Conservation (phyloP, 345 rosid genomes). For the Citrus maxima region DNA sequence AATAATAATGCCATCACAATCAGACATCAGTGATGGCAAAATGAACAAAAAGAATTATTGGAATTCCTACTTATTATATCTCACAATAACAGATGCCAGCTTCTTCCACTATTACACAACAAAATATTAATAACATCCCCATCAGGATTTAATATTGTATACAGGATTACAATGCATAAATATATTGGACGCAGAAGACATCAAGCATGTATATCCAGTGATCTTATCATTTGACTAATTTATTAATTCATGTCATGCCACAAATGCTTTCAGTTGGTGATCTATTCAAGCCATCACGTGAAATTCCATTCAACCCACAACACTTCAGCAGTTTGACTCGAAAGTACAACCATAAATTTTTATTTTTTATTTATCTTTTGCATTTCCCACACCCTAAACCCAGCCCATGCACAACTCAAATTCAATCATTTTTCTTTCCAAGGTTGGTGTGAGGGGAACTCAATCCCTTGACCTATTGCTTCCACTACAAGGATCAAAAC, state of each 20-base stretch:
- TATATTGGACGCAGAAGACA: too few species aligned
- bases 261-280: neutral
- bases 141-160: neutral
- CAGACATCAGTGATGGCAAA: neutral
- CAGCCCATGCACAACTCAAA: too few species aligned
- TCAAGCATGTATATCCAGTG: neutral
- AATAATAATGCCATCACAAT: neutral
- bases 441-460: too few species aligned
- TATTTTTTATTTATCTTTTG: too few species aligned
- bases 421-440: too few species aligned
- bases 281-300: neutral
- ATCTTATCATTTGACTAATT: conserved; percentile 4
- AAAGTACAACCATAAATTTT: too few species aligned
- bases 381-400: too few species aligned
- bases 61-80: neutral
- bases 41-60: neutral
- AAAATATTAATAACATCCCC: neutral
- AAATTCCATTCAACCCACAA: neutral
- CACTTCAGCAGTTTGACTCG: neutral
- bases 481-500: too few species aligned
- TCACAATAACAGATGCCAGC: neutral
- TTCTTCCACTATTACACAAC: neutral
- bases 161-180: neutral
- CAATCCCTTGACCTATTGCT: too few species aligned
- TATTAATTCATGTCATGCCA: neutral